Evolutionary conservation across 1,139 yeast species (phyloP), one percentile per base, ranked within the genome.

Genomic region (Geotrichum histeridarum): DNA sequence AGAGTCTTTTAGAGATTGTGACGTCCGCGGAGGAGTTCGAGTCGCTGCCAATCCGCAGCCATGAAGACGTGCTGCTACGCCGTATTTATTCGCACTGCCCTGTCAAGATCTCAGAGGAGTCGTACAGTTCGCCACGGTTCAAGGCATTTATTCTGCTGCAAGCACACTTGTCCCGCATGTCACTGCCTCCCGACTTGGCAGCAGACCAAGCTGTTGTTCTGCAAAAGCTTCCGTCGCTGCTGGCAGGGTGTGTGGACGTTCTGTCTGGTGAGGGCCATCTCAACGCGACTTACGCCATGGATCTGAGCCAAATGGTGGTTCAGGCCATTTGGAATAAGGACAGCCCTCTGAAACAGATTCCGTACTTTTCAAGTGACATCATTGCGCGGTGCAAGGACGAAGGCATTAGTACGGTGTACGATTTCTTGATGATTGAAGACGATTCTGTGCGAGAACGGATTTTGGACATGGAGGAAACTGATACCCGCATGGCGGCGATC

Each of bases 291-390:
- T 78, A 79, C 53, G 94, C 90, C 0, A 88, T 93, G 86, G 98
- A 93, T 66, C 67, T 91, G 55, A 80, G 87, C 1, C 99, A 93
- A 65, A 87, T 90, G 95, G 72, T 89, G 9, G 82, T 86, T 0
- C 99, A 93, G 68, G 95, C 86, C 0, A 73, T 86, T 31, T 90
- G 96, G 96, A 87, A 83, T 61, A 76, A 81, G 30, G 96, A 88
- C 55, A 80, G 81, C 51, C 86, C 95, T 0, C 75, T 94, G 65
- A 81, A 79, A 61, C 99, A 94, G 69, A 74, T 93, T 42, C 99
- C 99, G 0, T 77, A 75, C 63, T 81, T 90, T 55, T 72, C 73
- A 52, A 74, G 74, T 1, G 81, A 70, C 0, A 77, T 84, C 11
- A 70, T 90, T 48, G 69, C 70, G n/a, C 75, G 86, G 51, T 86